phyloP scores from a whole-genome alignment of 1,139 yeast species.

The Saccharomyces hybrid region DNA sequence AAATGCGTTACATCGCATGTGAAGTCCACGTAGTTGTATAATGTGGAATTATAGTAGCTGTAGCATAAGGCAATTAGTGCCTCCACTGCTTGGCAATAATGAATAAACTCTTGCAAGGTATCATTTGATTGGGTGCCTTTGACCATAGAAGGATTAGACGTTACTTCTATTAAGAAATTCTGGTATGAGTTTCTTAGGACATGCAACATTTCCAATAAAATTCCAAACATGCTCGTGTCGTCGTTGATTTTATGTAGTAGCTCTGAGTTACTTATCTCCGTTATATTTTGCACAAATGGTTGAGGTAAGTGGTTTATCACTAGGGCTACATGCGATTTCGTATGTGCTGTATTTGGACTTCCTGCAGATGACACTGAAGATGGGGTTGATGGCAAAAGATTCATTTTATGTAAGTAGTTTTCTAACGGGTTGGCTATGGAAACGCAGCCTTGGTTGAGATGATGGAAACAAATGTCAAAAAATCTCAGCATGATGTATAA shows the following conservation, averaged over 20 bases:
- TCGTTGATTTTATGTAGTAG: slow-evolving; percentile 16
- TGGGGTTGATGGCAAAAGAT: slow-evolving; percentile 9
- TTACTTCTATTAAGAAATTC: slow-evolving; percentile 13
- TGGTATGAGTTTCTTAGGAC: slow-evolving; percentile 15
- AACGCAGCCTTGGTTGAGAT: slow-evolving; percentile 18
- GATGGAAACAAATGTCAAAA: slow-evolving; percentile 26
- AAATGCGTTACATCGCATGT: slow-evolving; percentile 21
- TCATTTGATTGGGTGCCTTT: slow-evolving; percentile 1
- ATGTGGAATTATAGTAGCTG: slow-evolving; percentile 21
- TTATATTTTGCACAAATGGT: slow-evolving; percentile 18
- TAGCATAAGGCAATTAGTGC: slow-evolving; percentile 20
- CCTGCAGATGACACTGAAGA: slow-evolving; percentile 10
- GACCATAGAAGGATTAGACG: not conserved
- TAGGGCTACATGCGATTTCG: slow-evolving; percentile 11
- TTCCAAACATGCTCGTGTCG: slow-evolving; percentile 19
- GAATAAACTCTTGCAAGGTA: slow-evolving; percentile 7
- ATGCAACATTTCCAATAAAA: slow-evolving; percentile 19
- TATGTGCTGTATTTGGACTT: slow-evolving; percentile 12
- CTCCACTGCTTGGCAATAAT: slow-evolving; percentile 20
- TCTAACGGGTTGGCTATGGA: slow-evolving; percentile 25
- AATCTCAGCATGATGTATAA: slow-evolving; percentile 27
- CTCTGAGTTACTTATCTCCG: slow-evolving; percentile 14
- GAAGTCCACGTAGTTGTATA: slow-evolving; percentile 16
- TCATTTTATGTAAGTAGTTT: slow-evolving; percentile 15
- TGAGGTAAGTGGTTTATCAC: slow-evolving; percentile 22